These are phyloP conservation scores for Tolypocladium sp. DNA, from an alignment of 2,329 filamentous ascomycete species.

Conservation along the genomic window DNA sequence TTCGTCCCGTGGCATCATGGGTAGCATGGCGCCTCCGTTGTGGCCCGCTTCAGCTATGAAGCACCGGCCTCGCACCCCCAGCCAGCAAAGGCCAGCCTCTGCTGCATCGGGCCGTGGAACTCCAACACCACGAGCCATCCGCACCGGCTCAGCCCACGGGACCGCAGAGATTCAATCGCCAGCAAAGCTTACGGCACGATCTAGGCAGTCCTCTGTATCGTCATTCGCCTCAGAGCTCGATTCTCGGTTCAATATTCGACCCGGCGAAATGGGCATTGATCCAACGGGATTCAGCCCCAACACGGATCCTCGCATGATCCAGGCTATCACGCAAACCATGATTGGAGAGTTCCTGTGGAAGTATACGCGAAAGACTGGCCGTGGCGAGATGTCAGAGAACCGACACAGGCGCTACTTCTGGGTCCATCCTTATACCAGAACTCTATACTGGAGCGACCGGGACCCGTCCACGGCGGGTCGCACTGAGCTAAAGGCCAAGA, in stretches of 20 bases:
- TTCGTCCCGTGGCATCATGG: conserved; percentile 37
- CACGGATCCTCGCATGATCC: conserved; percentile 96
- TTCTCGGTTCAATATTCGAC: conserved; percentile 70
- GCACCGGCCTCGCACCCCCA: conserved; percentile 53
- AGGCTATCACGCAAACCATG: conserved; percentile 98
- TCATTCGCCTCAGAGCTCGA: conserved; percentile 95
- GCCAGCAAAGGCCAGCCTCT: conserved; percentile 34
- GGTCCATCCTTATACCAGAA: conserved; percentile 96
- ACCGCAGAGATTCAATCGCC: conserved; percentile 39
- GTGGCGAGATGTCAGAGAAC: conserved; percentile 78
- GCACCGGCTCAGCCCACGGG: conserved; percentile 37
- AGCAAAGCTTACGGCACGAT: conserved; percentile 23
- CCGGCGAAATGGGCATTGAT: conserved; percentile 44
- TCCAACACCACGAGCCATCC: conserved; percentile 44
- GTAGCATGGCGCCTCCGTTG: conserved; percentile 73
- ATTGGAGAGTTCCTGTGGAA: conserved; percentile 99
- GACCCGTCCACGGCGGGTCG: conserved; percentile 77
- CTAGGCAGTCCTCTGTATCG: conserved; percentile 70
- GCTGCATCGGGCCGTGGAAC: conserved; percentile 44
- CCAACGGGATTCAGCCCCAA: conserved; percentile 54
- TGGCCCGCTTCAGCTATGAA: conserved; percentile 67
- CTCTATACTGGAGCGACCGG: conserved; percentile 90
- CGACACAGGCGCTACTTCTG: conserved; percentile 95
- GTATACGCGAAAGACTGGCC: conserved; percentile 91
- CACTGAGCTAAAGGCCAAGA: conserved; percentile 71